These are phyloP conservation scores for Russula sp. DNA, from an alignment of 768 basidiomycete genomes.

Conservation along the genomic window DNA sequence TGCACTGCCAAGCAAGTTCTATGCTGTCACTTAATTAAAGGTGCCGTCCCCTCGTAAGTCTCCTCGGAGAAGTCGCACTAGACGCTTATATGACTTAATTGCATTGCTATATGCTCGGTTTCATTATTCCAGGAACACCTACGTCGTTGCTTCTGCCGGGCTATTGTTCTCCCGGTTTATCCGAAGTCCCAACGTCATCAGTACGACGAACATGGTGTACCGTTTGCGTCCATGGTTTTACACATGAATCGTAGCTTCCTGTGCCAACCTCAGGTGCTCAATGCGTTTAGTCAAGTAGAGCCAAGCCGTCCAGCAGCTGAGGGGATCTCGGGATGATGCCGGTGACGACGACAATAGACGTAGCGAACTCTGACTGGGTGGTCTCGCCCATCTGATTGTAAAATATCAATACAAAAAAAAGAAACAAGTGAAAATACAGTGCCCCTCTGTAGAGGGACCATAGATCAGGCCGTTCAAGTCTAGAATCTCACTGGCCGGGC, in stretches of 20 bases:
- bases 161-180: slow-evolving; percentile 11
- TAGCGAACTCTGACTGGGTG: neutral
- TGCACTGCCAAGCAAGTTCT: neutral
- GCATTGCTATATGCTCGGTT: neutral
- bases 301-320: neutral
- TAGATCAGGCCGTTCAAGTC: neutral
- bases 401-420: neutral
- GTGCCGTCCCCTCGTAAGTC: neutral
- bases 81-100: neutral
- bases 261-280: neutral
- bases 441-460: neutral
- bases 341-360: neutral
- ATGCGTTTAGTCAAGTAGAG: neutral
- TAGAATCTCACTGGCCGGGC: slow-evolving; percentile 39
- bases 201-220: neutral
- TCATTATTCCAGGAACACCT: neutral
- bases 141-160: slow-evolving; percentile 7
- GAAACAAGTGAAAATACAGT: neutral
- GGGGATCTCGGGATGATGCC: neutral
- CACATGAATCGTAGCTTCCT: neutral
- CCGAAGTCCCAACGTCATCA: neutral
- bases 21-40: neutral
- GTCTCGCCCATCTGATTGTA: slow-evolving; percentile 11
- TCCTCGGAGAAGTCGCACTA: neutral
- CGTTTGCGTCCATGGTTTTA: neutral